Conservation (phyloP, 306 rosid species). For the Ceratonia siliqua region DNA sequence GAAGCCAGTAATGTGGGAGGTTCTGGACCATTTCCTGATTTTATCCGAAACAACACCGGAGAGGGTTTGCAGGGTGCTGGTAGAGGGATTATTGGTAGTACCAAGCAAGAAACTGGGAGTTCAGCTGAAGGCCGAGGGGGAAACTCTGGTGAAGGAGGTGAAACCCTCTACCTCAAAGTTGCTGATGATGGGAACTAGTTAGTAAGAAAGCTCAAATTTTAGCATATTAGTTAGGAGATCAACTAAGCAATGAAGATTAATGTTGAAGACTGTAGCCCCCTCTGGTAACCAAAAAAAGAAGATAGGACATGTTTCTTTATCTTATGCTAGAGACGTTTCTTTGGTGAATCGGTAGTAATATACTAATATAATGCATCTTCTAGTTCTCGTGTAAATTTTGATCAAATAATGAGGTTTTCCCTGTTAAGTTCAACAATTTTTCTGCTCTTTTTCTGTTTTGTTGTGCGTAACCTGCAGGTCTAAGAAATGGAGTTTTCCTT, state of each 20-base stretch:
- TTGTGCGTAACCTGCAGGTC: no score
- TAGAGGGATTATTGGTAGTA: conserved; percentile 59
- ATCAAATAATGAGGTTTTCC: no score
- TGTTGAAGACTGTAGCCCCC: no score
- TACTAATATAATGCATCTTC: conserved; percentile 35
- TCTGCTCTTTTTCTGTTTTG: no score
- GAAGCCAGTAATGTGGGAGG: conserved; percentile 68
- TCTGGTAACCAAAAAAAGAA: conserved; percentile 14
- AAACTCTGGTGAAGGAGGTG: conserved; percentile 78
- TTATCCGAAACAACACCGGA: conserved; percentile 54
- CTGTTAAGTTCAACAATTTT: no score
- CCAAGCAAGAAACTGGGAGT: conserved; percentile 80
- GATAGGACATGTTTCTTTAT: conserved; percentile 28
- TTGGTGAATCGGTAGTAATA: no score
- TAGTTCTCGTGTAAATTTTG: conserved; percentile 37
- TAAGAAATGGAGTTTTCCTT: no score
- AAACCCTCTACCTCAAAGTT: conserved; percentile 72
- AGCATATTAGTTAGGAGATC: conserved; percentile 37
- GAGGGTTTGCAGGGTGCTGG: conserved; percentile 60
- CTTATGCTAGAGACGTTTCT: conserved; percentile 15
- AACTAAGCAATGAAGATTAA: conserved; percentile 31
- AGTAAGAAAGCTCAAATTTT: conserved; percentile 26
- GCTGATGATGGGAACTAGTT: conserved; percentile 66
- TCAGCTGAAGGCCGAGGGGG: conserved; percentile 73
- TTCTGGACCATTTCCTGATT: conserved; percentile 71